phyloP scores from a whole-genome alignment of 305 asterid species.

The Solanum hybrid region DNA sequence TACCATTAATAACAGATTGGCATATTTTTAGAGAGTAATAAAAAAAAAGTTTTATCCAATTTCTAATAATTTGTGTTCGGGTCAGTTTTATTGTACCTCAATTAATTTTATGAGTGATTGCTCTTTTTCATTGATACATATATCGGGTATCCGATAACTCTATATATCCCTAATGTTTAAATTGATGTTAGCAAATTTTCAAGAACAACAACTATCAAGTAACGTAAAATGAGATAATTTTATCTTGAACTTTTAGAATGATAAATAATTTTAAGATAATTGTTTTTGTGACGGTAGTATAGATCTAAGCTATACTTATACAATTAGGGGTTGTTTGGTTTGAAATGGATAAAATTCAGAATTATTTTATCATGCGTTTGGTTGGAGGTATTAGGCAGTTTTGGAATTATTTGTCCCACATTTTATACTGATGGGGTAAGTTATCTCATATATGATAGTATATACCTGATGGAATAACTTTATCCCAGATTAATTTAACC shows the following conservation, averaged over 20 bases:
- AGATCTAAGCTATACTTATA: neutral
- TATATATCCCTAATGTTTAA: neutral
- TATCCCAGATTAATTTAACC: too few relatives aligned
- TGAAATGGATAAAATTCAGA: neutral
- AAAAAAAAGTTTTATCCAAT: neutral
- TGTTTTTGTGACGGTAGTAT: neutral
- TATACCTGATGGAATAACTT: too few relatives aligned
- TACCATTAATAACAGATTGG: neutral
- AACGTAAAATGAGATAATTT: too few relatives aligned
- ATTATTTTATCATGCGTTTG: neutral
- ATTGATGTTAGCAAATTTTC: neutral
- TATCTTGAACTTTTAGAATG: too few relatives aligned
- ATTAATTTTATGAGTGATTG: neutral
- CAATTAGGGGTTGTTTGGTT: neutral
- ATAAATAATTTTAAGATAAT: too few relatives aligned
- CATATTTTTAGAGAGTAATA: neutral
- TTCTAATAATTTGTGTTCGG: neutral
- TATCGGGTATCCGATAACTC: neutral
- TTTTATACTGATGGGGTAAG: neutral
- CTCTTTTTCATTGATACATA: neutral
- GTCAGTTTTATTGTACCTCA: neutral
- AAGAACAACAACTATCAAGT: neutral
- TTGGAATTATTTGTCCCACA: too few relatives aligned
- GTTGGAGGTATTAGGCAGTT: neutral
- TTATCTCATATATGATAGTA: too few relatives aligned